A percentile compares a stretch with the other conserved stretches of the same genome.
Evolutionary conservation across 352 stramenopile genomes (phyloP).

Genomic region (Globisporangium carolinianum): DNA sequence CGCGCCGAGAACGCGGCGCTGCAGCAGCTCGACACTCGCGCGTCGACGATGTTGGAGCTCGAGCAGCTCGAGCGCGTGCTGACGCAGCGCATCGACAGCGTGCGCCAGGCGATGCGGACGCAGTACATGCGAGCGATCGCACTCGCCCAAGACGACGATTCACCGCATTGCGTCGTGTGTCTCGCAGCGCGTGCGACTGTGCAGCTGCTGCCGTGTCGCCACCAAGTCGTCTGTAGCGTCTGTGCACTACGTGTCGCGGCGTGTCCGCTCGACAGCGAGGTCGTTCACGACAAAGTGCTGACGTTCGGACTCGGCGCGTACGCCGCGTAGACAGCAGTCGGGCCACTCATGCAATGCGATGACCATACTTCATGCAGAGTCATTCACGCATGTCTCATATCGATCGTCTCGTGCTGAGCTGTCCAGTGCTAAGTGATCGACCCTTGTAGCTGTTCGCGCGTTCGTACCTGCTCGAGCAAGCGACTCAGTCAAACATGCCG

Average conservation of each 20-base stretch:
- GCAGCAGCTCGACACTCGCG: constrained; percentile 9
- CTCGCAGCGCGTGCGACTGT: constrained; percentile 38
- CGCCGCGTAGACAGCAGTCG: background rate
- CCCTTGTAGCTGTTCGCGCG: no score
- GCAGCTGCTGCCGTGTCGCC: constrained; percentile 45
- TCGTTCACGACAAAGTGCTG: constrained; percentile 57
- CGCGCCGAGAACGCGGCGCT: constrained; percentile 21
- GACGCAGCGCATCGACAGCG: no score
- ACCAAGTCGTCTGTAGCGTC: constrained; percentile 50
- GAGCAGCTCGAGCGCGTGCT: no score
- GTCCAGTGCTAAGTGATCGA: no score
- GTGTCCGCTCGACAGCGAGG: constrained; percentile 54
- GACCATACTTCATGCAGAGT: no score
- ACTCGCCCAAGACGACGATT: constrained; percentile 14
- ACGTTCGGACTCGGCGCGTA: constrained; percentile 56
- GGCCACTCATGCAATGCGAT: no score
- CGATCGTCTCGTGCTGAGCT: no score
- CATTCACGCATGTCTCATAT: no score
- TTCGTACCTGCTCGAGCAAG: no score
- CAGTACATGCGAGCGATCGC: constrained; percentile 23
- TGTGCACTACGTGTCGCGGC: constrained; percentile 41
- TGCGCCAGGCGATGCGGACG: constrained; percentile 20
- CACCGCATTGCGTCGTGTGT: constrained; percentile 43
- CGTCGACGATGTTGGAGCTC: no score
- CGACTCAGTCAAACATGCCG: constrained; percentile 67